These are phyloP conservation scores for Trichoderma hamatum DNA, from an alignment of 2,329 filamentous ascomycete genomes.

Conservation along the genomic window DNA sequence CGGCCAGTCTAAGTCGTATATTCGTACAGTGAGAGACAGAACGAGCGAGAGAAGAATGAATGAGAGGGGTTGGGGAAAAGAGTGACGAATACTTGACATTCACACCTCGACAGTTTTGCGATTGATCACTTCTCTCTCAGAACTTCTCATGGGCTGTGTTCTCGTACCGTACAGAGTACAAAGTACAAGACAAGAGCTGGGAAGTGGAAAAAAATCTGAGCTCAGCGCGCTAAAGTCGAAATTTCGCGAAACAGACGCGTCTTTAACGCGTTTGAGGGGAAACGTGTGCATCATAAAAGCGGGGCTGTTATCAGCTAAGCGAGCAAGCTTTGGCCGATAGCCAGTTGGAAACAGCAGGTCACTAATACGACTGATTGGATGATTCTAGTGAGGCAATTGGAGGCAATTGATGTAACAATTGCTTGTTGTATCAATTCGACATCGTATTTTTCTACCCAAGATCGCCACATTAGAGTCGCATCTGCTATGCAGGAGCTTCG, in stretches of 20 bases:
- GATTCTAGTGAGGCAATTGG: neutral
- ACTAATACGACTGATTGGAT: neutral
- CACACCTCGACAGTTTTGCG: constrained; percentile 10
- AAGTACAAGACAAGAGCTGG: neutral
- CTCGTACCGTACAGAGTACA: neutral
- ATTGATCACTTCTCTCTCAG: constrained; percentile 21
- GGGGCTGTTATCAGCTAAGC: constrained; percentile 21
- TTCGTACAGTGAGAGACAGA: neutral
- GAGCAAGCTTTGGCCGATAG: constrained; percentile 16
- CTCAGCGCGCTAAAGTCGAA: constrained; percentile 16
- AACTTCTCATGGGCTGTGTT: neutral
- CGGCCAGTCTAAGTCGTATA: neutral
- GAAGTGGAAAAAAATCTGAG: neutral
- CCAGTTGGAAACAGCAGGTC: neutral
- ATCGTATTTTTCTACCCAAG: no score
- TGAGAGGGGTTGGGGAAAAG: neutral
- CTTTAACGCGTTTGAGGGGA: constrained; percentile 16
- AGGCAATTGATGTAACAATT: neutral
- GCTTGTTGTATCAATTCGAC: neutral
- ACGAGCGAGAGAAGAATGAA: neutral
- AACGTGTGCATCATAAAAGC: constrained; percentile 23
- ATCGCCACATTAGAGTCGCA: constrained; percentile 17
- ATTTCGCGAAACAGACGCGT: constrained; percentile 22
- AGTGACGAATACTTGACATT: neutral
- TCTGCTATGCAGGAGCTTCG: constrained; percentile 16